Percentiles rank a stretch among this genome's conserved stretches.
Evolutionary conservation across 2,329 filamentous ascomycete species (phyloP).

Genomic region (Coniochaeta prunicola): DNA sequence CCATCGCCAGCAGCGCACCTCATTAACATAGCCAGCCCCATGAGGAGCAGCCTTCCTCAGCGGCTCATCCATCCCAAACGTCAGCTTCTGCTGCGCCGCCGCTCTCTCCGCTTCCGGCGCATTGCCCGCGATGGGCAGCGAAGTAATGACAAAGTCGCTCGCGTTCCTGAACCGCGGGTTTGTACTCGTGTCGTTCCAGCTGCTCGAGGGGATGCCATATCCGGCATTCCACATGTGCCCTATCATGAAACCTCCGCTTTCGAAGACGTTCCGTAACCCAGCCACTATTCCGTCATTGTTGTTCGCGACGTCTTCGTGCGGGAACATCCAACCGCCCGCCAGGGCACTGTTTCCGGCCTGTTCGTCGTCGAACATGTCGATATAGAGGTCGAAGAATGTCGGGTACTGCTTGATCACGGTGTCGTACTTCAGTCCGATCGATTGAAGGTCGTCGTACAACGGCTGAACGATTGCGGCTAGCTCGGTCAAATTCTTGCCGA

Average conservation of each 20-base stretch:
- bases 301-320: constrained; percentile 20
- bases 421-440: constrained; percentile 14
- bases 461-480: constrained; percentile 21
- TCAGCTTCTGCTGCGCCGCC: constrained; percentile 24
- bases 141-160: constrained; percentile 19
- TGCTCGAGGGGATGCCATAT: constrained; percentile 20
- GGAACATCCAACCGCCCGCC: constrained; percentile 25
- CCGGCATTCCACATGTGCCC: constrained; percentile 25
- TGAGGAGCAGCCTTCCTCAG: constrained; percentile 15
- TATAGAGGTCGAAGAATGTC: constrained; percentile 21
- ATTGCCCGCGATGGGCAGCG: constrained; percentile 19
- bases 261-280: constrained; percentile 18
- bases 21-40: constrained; percentile 1
- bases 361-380: constrained; percentile 23
- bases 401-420: constrained; percentile 16
- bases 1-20: not conserved
- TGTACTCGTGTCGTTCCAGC: constrained; percentile 18
- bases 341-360: constrained; percentile 16
- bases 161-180: constrained; percentile 25
- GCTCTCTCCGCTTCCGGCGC: constrained; percentile 30
- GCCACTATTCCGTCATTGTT: constrained; percentile 23
- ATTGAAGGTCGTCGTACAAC: constrained; percentile 19
- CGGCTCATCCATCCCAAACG: constrained; percentile 21
- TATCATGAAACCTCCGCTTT: constrained; percentile 10
- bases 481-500: constrained; percentile 19